These are phyloP conservation scores for Torrubiellomyces zombiae DNA, from an alignment of 2,329 filamentous ascomycete genomes.

Conservation along the genomic window DNA sequence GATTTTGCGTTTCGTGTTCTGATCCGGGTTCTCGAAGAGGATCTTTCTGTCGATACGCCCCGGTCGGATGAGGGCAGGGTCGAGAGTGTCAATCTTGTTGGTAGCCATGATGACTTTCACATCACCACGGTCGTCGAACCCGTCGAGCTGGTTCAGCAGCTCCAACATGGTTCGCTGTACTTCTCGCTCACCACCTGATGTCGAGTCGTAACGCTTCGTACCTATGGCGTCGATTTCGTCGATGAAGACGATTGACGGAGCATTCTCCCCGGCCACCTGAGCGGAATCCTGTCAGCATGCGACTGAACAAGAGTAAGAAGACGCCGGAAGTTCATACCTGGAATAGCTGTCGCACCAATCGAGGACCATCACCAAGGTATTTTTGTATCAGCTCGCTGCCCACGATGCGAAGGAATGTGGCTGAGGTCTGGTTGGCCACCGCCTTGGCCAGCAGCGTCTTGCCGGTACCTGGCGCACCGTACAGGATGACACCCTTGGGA, in stretches of 20 bases:
- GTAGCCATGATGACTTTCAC: conserved; percentile 99
- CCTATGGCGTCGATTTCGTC: conserved; percentile 98
- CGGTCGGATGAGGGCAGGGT: conserved; percentile 88
- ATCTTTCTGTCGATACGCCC: conserved; percentile 99
- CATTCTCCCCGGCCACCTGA: conserved; percentile 91
- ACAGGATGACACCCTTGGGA: conserved; percentile 97
- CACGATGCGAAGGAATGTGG: conserved; percentile 93
- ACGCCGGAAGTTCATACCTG: conserved; percentile 32
- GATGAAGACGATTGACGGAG: conserved; percentile 95
- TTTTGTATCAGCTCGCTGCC: conserved; percentile 97
- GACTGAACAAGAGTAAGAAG: conserved; percentile 2
- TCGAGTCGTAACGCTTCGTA: conserved; percentile 96
- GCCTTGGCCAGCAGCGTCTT: conserved; percentile 94
- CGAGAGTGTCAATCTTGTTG: conserved; percentile 97
- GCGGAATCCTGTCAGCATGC: conserved; percentile 24
- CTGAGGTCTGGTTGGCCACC: conserved; percentile 96
- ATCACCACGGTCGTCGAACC: conserved; percentile 95
- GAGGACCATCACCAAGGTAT: conserved; percentile 89
- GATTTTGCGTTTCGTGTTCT: conserved; percentile 95
- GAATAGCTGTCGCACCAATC: conserved; percentile 90
- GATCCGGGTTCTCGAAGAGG: conserved; percentile 48
- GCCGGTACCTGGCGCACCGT: conserved; percentile 90
- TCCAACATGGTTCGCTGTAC: conserved; percentile 98
- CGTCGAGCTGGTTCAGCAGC: conserved; percentile 92
- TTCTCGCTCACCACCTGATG: conserved; percentile 89